phyloP scores from a whole-genome alignment of 495 filamentous ascomycete genomes.

The Xylaria palmicola region DNA sequence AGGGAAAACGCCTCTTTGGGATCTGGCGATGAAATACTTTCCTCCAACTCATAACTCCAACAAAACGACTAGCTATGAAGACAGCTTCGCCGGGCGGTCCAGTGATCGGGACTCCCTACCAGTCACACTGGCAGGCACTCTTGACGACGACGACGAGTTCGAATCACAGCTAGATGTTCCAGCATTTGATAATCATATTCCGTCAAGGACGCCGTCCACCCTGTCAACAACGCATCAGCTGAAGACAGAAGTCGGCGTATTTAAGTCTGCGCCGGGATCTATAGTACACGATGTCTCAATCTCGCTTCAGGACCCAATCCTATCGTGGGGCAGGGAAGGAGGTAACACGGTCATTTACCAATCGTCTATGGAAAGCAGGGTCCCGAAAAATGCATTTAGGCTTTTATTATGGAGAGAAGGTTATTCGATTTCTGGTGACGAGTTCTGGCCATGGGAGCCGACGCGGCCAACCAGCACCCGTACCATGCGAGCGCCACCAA shows the following conservation, averaged over 20 bases:
- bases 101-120: conserved; percentile 6
- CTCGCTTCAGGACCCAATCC: conserved; percentile 60
- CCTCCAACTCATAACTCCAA: conserved; percentile 30
- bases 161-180: conserved; percentile 22
- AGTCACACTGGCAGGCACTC: background rate
- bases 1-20: conserved; percentile 43
- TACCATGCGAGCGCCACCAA: conserved; percentile 30
- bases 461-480: conserved; percentile 24
- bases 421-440: conserved; percentile 48
- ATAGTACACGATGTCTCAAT: conserved; percentile 54
- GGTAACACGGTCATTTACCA: conserved; percentile 62
- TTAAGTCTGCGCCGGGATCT: conserved; percentile 47
- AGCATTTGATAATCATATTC: conserved; percentile 15
- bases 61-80: background rate
- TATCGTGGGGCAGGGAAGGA: conserved; percentile 70
- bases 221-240: conserved; percentile 11
- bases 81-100: background rate
- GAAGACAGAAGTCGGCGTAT: conserved; percentile 26
- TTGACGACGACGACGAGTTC: conserved; percentile 20
- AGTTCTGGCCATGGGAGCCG: conserved; percentile 41
- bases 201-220: conserved; percentile 8
- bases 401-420: conserved; percentile 68
- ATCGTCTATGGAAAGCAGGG: conserved; percentile 57
- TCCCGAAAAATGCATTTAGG: conserved; percentile 80
- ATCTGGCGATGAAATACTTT: conserved; percentile 49